phyloP scores from a whole-genome alignment of 2,329 filamentous ascomycete species.

The Aspergillus tubingensis region DNA sequence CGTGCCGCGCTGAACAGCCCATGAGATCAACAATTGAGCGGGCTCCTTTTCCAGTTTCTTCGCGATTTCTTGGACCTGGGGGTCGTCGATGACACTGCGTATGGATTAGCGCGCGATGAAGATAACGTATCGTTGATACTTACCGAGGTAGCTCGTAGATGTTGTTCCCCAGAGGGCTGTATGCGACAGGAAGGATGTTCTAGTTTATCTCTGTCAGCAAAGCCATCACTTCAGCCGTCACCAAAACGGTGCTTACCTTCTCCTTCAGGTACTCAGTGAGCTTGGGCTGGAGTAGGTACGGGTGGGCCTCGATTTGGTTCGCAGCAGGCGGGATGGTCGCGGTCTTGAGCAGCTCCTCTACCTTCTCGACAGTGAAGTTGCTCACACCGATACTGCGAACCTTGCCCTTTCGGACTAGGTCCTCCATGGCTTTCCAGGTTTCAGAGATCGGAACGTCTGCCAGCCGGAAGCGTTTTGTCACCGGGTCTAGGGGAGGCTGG shows the following conservation, averaged over 20 bases:
- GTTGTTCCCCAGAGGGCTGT: constrained; percentile 62
- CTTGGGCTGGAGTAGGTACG: constrained; percentile 62
- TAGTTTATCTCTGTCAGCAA: neutral
- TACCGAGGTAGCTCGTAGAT: constrained; percentile 33
- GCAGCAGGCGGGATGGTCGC: constrained; percentile 60
- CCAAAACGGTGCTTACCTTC: constrained; percentile 45
- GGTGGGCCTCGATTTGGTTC: constrained; percentile 69
- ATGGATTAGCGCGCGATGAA: constrained; percentile 11
- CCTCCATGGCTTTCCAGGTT: constrained; percentile 42
- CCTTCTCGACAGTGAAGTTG: constrained; percentile 45
- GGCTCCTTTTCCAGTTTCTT: constrained; percentile 63
- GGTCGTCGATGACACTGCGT: constrained; percentile 60
- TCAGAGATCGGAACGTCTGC: constrained; percentile 31
- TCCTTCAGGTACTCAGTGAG: constrained; percentile 56
- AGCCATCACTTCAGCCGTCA: neutral
- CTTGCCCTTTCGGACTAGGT: constrained; percentile 36
- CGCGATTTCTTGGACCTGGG: constrained; percentile 62
- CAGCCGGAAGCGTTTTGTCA: constrained; percentile 30
- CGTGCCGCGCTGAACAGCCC: constrained; percentile 57
- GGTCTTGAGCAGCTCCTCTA: constrained; percentile 30
- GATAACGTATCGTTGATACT: neutral
- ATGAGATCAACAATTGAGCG: constrained; percentile 57
- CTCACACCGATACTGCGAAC: constrained; percentile 38
- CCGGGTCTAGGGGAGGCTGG: constrained; percentile 26
- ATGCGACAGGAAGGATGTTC: constrained; percentile 58